Percentiles rank a stretch among this genome's conserved stretches.
Evolutionary conservation across 2,329 filamentous ascomycete species (phyloP).

Genomic region (Fusarium sp.): DNA sequence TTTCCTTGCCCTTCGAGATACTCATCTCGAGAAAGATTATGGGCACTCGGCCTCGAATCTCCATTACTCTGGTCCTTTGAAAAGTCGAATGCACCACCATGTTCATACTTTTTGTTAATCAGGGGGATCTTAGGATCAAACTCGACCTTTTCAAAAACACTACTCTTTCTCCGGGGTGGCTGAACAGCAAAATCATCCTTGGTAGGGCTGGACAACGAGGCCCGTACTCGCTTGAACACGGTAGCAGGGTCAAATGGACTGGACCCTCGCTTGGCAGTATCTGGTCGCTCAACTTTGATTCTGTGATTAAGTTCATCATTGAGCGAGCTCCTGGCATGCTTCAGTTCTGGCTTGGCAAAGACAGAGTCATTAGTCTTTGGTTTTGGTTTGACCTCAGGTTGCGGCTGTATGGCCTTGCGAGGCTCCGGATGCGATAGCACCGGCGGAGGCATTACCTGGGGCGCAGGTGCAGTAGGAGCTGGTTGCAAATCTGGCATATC

Average conservation of each 20-base stretch:
- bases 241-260: constrained; percentile 68
- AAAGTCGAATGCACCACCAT: constrained; percentile 64
- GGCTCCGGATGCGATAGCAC: constrained; percentile 25
- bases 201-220: constrained; percentile 51
- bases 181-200: constrained; percentile 34
- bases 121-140: constrained; percentile 63
- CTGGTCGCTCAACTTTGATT: constrained; percentile 45
- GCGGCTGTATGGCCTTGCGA: constrained; percentile 16
- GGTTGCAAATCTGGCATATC: constrained; percentile 41
- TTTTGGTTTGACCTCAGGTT: constrained; percentile 24
- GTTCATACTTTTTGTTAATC: constrained; percentile 68
- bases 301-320: constrained; percentile 52
- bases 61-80: constrained; percentile 46
- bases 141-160: constrained; percentile 64
- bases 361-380: constrained; percentile 46
- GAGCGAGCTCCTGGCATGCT: constrained; percentile 65
- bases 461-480: constrained; percentile 9
- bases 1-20: constrained; percentile 61
- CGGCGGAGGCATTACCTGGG: constrained; percentile 7
- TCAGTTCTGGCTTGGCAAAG: constrained; percentile 69
- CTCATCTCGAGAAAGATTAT: constrained; percentile 56
- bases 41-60: constrained; percentile 44
- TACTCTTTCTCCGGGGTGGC: constrained; percentile 51
- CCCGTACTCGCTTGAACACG: constrained; percentile 66
- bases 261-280: constrained; percentile 58